Percentiles rank a stretch among this genome's conserved stretches.
Conservation (phyloP, 805 yeast genomes). For the Myxozyma geophila region DNA sequence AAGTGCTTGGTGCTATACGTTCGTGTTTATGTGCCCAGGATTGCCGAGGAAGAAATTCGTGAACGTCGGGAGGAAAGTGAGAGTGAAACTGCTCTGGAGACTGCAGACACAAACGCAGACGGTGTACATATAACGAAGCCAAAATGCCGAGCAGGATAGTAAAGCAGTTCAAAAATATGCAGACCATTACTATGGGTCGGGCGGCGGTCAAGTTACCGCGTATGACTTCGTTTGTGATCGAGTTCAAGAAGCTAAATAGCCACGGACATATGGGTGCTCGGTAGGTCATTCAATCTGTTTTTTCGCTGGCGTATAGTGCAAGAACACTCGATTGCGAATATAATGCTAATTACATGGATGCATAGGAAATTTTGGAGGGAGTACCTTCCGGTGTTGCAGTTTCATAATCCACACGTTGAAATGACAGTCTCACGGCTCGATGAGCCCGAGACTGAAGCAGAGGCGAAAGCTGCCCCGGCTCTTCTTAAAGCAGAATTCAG, state of each 20-base stretch:
- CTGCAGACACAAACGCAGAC: neutral
- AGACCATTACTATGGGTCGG: constrained; percentile 16
- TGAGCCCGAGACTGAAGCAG: constrained; percentile 46
- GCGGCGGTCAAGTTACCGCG: constrained; percentile 23
- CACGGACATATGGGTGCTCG: constrained; percentile 36
- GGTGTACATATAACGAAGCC: neutral
- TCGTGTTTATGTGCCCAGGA: neutral
- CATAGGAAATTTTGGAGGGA: constrained; percentile 72
- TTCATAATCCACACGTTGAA: constrained; percentile 75
- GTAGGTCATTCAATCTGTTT: constrained; percentile 7
- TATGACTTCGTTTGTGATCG: constrained; percentile 8
- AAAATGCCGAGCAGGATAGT: constrained; percentile 12
- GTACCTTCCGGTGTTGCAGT: constrained; percentile 74
- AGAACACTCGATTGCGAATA: too few relatives aligned
- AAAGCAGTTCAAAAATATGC: constrained; percentile 13
- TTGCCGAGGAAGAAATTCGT: neutral
- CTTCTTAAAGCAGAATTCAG: constrained; percentile 40
- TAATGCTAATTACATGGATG: neutral
- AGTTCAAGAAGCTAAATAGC: constrained; percentile 27
- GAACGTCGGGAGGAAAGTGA: neutral
- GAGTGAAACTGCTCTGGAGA: neutral
- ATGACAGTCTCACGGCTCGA: constrained; percentile 55
- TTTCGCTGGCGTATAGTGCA: neutral
- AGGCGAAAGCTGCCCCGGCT: constrained; percentile 43
- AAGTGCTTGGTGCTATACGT: neutral